Evolutionary conservation across 2,329 filamentous ascomycete genomes (phyloP).

Genomic region (Zasmidium citrigriseum): DNA sequence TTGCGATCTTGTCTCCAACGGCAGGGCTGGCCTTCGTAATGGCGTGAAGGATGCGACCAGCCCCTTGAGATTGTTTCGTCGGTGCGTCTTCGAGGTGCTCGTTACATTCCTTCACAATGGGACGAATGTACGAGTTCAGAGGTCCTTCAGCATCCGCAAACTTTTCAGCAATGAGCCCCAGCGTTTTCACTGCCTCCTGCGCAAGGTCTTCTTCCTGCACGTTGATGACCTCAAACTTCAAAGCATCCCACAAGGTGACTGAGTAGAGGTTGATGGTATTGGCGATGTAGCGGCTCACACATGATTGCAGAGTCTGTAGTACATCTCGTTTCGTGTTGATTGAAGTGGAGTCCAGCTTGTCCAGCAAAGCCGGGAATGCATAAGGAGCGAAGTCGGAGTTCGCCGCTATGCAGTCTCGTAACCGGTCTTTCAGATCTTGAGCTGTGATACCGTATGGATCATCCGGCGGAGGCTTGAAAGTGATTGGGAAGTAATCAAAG

Average conservation of each 20-base stretch:
- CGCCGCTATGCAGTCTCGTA: conserved; percentile 65
- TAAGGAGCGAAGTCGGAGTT: conserved; percentile 65
- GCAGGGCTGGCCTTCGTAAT: conserved; percentile 57
- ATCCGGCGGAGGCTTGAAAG: conserved; percentile 68
- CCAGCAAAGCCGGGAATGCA: conserved; percentile 66
- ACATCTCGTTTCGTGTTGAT: conserved; percentile 70
- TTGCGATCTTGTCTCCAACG: conserved; percentile 57
- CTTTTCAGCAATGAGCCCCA: conserved; percentile 57
- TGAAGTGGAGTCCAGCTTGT: conserved; percentile 70
- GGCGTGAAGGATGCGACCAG: conserved; percentile 61
- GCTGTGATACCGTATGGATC: conserved; percentile 71
- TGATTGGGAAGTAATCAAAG: conserved; percentile 73
- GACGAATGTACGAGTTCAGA: conserved; percentile 57
- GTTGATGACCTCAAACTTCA: conserved; percentile 70
- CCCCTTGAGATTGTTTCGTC: conserved; percentile 67
- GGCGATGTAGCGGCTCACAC: conserved; percentile 60
- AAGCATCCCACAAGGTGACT: conserved; percentile 65
- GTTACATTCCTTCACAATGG: conserved; percentile 67
- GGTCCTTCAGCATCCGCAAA: conserved; percentile 54
- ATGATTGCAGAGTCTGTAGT: conserved; percentile 62
- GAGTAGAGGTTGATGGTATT: conserved; percentile 63
- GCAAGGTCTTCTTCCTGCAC: conserved; percentile 67
- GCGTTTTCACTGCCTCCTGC: conserved; percentile 57
- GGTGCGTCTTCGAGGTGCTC: conserved; percentile 69
- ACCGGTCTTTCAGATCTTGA: conserved; percentile 65